Percentiles rank a stretch among this genome's conserved stretches.
These are phyloP conservation scores for Exsudoporus frostii DNA, from an alignment of 768 basidiomycete species.

Conservation along the genomic window DNA sequence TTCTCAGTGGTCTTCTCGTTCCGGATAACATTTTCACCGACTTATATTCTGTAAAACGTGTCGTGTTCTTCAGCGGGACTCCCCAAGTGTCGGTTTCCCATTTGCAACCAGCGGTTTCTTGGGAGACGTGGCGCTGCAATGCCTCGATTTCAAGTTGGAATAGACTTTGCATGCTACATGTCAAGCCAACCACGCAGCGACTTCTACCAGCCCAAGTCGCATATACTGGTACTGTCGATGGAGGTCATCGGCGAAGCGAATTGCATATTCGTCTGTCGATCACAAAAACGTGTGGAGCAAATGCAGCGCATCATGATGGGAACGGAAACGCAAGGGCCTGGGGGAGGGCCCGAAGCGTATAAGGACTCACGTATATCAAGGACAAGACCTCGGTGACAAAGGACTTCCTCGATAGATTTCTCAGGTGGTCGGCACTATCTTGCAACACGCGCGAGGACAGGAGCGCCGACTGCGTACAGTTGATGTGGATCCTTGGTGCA, in stretches of 20 bases:
- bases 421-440: conserved; percentile 16
- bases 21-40: too few relatives aligned
- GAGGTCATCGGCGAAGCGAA: conserved; percentile 68
- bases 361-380: conserved; percentile 53
- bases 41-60: too few relatives aligned
- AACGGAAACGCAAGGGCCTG: conserved; percentile 21
- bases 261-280: conserved; percentile 53
- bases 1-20: too few relatives aligned
- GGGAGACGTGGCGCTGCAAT: not conserved
- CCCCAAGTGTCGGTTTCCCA: not conserved
- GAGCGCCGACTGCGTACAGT: conserved; percentile 23
- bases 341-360: not conserved
- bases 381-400: conserved; percentile 59
- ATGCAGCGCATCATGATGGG: not conserved
- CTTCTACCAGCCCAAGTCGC: conserved; percentile 16
- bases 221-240: conserved; percentile 49
- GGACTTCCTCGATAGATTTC: conserved; percentile 45
- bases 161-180: not conserved
- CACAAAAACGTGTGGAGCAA: not conserved
- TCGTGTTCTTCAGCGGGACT: too few relatives aligned
- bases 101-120: not conserved
- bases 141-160: not conserved
- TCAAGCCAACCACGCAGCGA: not conserved
- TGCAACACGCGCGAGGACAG: conserved; percentile 22
- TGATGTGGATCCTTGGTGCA: conserved; percentile 15